Evolutionary conservation across 2,329 filamentous ascomycete species (phyloP).

Genomic region (Xylariaceae sp.): DNA sequence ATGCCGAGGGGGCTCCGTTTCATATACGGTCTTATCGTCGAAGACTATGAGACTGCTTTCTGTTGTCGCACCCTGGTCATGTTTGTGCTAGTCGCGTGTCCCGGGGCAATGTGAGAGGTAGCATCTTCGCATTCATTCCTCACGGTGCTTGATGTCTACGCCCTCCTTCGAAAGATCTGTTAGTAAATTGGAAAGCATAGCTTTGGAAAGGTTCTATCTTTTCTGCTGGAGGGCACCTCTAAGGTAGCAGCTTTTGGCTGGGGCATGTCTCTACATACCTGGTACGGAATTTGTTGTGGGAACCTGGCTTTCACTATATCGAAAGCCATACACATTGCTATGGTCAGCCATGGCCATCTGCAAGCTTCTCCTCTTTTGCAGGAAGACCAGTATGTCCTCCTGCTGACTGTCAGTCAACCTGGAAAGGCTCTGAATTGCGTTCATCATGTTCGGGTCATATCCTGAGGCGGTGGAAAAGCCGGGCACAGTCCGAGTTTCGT

Average conservation of each 20-base stretch:
- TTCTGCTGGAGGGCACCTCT: not conserved
- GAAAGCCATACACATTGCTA: conserved; percentile 16
- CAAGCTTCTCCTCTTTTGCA: conserved; percentile 20
- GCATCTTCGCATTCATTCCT: no score
- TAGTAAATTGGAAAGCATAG: no score
- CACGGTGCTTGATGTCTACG: no score
- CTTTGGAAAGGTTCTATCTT: not conserved
- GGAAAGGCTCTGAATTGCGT: conserved; percentile 23
- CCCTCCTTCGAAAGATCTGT: no score
- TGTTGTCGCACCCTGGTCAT: no score
- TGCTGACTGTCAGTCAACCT: conserved; percentile 22
- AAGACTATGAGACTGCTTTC: no score
- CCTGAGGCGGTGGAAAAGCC: conserved; percentile 7
- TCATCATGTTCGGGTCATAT: conserved; percentile 19
- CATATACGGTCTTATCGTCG: no score
- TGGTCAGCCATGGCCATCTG: conserved; percentile 14
- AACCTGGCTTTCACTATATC: conserved; percentile 9
- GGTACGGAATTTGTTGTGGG: conserved; percentile 17
- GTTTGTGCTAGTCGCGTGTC: no score
- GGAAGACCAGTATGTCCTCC: conserved; percentile 20
- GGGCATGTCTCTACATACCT: conserved; percentile 6
- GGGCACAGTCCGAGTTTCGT: conserved; percentile 7
- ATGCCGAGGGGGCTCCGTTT: no score
- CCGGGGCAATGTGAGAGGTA: no score
- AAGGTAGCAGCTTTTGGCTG: not conserved